These are phyloP conservation scores for Leishmania gerbilli DNA, from an alignment of 208 protist species.

Conservation along the genomic window DNA sequence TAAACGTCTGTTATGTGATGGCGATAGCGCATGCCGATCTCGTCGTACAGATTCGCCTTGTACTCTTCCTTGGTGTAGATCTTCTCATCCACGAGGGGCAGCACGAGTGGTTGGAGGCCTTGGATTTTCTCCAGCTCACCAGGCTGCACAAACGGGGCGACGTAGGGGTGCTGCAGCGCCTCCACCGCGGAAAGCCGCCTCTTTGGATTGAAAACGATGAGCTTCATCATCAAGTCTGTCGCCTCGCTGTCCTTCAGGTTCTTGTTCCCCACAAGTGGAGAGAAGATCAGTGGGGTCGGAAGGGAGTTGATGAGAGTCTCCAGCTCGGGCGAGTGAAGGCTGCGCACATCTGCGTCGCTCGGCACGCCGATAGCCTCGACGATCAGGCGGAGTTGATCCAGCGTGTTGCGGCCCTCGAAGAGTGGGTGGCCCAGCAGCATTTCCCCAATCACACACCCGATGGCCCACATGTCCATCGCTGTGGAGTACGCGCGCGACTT, in stretches of 20 bases:
- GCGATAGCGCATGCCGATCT: conserved; percentile 48
- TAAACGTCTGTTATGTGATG: conserved; percentile 32
- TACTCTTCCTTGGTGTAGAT: conserved; percentile 73
- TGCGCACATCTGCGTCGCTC: conserved; percentile 86
- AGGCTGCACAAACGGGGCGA: conserved; percentile 64
- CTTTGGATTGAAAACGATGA: conserved; percentile 90
- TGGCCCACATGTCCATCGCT: conserved; percentile 99
- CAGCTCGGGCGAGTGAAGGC: conserved; percentile 89
- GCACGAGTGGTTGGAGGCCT: conserved; percentile 36
- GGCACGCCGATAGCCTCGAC: conserved; percentile 90
- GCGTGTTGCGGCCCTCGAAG: conserved; percentile 95
- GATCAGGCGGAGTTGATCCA: conserved; percentile 96
- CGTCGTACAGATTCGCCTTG: conserved; percentile 65
- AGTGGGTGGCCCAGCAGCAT: conserved; percentile 93
- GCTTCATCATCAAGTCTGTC: conserved; percentile 81
- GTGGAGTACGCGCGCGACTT: conserved; percentile 95
- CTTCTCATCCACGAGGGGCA: conserved; percentile 72
- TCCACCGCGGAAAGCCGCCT: conserved; percentile 83
- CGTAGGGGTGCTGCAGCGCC: conserved; percentile 89
- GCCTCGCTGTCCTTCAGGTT: conserved; percentile 76
- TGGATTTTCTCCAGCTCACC: conserved; percentile 55
- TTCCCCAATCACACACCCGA: conserved; percentile 98
- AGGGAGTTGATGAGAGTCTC: conserved; percentile 86
- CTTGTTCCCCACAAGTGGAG: conserved; percentile 39
- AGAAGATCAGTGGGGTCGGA: conserved; percentile 46